Evolutionary conservation across 2,329 filamentous ascomycete genomes (phyloP), one percentile per base, ranked within the genome.

Genomic region (Acephala macrosclerotiorum): DNA sequence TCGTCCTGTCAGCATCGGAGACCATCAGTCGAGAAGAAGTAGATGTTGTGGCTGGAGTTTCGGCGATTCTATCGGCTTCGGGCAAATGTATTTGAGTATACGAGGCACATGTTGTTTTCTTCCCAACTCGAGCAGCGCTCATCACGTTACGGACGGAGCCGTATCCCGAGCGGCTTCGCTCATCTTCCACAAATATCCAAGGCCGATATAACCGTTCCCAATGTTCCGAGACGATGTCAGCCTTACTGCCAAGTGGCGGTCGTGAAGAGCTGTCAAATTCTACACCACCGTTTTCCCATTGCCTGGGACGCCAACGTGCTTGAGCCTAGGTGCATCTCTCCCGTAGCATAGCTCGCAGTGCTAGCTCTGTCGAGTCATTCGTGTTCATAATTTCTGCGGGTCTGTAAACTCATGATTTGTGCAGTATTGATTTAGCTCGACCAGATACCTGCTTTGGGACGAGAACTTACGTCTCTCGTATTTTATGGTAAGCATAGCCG

Each of bases 201-300:
- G 14, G 25, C 26, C 26, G 49, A 53, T 18, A 33, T 18, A 53
- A 11, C 26, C 26, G 49, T 29, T 33, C 20, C 11, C 14, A 18
- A 53, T 33, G 49, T 4, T 22, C 45, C 45, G 45, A 25, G 20
- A 49, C 45, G n/a, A 25, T 14, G 49, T 53, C 49, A 53, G 49
- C 49, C 49, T 33, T 53, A 29, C 49, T 53, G 49, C 14, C 49
- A 26, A 53, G 49, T 53, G 49, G 49, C 49, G 38, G 38, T 42
- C 12, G 38, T 25, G 9, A 49, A 22, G 7, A 49, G 20, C 18
- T 49, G 45, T 49, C 45, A 49, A 49, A 22, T 20, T 49, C 45
- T 18, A 49, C 45, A 49, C 45, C 45, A 49, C 22, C 18, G 45
- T 49, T 25, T 8, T 8, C 45, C 20, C 45, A 6, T 18, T 8